These are phyloP conservation scores for Fusarium falciforme DNA, from an alignment of 2,329 filamentous ascomycete species.

Conservation along the genomic window DNA sequence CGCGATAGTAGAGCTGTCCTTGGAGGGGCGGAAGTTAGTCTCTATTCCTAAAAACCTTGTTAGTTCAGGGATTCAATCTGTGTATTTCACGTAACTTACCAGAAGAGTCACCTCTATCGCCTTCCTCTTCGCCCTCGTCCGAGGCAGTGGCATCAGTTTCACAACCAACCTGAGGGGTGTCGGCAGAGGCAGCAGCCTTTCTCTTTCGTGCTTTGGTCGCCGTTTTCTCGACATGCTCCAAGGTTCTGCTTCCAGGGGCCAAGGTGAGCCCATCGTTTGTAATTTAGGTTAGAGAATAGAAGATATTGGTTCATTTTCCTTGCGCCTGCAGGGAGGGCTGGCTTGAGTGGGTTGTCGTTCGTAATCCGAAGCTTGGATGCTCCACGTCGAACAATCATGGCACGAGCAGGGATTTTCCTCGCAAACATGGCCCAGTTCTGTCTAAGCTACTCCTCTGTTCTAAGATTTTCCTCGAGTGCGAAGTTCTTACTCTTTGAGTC, in stretches of 20 bases:
- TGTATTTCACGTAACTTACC: neutral
- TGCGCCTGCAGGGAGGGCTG: too few relatives aligned
- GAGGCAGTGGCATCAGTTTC: neutral
- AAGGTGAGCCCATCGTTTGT: neutral
- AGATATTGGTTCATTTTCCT: neutral
- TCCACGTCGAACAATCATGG: too few relatives aligned
- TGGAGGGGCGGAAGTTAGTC: neutral
- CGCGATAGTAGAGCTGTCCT: neutral
- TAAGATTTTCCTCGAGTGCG: neutral
- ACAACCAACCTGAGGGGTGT: neutral
- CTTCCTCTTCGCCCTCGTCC: neutral
- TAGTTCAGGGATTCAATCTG: neutral
- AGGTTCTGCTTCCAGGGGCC: neutral
- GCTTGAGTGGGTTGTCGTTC: too few relatives aligned
- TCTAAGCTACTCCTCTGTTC: too few relatives aligned
- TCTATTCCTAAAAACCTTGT: neutral
- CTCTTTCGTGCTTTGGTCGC: neutral
- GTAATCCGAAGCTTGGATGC: too few relatives aligned
- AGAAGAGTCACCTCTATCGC: neutral
- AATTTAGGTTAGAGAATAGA: neutral
- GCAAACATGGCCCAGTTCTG: too few relatives aligned
- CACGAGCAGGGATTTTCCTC: too few relatives aligned
- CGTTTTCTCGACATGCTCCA: neutral
- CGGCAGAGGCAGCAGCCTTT: neutral
- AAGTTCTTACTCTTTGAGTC: neutral